These are phyloP conservation scores for Parietaria judaica DNA, from an alignment of 306 rosid genomes.

Conservation along the genomic window DNA sequence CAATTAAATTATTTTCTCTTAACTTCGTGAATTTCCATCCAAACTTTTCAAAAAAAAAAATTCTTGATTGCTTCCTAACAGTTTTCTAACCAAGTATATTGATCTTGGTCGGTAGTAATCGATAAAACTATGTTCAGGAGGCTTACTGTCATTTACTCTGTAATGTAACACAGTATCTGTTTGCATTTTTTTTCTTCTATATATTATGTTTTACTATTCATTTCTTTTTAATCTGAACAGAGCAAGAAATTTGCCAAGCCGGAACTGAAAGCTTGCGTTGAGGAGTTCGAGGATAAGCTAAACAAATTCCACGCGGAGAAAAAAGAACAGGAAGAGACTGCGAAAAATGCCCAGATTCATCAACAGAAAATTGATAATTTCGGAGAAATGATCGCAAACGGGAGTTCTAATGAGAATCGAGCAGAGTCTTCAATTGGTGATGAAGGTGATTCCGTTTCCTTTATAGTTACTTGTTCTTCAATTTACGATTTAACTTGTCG, in stretches of 20 bases:
- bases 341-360: constrained; percentile 75
- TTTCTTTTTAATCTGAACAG: constrained; percentile 27
- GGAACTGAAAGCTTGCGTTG: constrained; percentile 69
- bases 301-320: constrained; percentile 67
- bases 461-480: constrained; percentile 9
- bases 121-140: too few species aligned
- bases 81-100: too few species aligned
- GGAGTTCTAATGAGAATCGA: constrained; percentile 31
- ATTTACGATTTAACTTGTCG: background rate
- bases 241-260: constrained; percentile 85
- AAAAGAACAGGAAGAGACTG: constrained; percentile 78
- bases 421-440: constrained; percentile 39
- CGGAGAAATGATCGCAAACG: constrained; percentile 27
- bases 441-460: constrained; percentile 34
- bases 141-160: too few species aligned
- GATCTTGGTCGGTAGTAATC: too few species aligned
- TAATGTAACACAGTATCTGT: constrained; percentile 2
- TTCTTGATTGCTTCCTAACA: too few species aligned
- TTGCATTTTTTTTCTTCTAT: constrained; percentile 10
- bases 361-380: constrained; percentile 42
- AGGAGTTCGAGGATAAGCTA: constrained; percentile 92
- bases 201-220: background rate
- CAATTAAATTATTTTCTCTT: too few species aligned
- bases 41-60: too few species aligned
- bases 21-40: too few species aligned